phyloP scores from a whole-genome alignment of 805 yeast genomes.

The Zygotorulaspora sp. region DNA sequence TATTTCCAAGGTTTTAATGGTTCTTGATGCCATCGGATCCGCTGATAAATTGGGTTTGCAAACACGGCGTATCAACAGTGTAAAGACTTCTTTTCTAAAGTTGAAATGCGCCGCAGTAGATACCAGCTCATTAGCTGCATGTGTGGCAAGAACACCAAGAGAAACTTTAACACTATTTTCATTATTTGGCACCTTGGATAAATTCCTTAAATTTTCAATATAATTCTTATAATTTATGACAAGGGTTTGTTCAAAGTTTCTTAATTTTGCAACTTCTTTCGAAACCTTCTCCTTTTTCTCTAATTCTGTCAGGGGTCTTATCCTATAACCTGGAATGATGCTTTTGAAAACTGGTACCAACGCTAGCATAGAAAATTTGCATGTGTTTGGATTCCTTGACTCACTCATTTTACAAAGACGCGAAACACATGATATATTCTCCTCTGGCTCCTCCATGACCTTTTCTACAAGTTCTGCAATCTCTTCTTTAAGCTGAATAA shows the following conservation, averaged over 20 bases:
- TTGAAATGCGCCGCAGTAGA: constrained; percentile 73
- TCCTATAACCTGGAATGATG: constrained; percentile 82
- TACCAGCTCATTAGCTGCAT: constrained; percentile 75
- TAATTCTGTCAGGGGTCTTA: constrained; percentile 73
- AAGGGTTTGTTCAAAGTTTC: constrained; percentile 77
- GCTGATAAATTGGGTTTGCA: constrained; percentile 49
- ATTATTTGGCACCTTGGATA: constrained; percentile 39
- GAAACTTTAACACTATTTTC: constrained; percentile 30
- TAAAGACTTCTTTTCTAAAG: constrained; percentile 68
- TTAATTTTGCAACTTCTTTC: constrained; percentile 70
- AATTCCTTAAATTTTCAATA: constrained; percentile 48
- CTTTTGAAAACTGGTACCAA: constrained; percentile 80
- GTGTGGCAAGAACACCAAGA: constrained; percentile 55
- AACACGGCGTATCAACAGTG: constrained; percentile 61
- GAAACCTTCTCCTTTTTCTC: constrained; percentile 81
- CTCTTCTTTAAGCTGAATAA: constrained; percentile 68
- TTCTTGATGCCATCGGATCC: constrained; percentile 48
- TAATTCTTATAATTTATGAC: constrained; percentile 66
- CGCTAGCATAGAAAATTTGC: constrained; percentile 70
- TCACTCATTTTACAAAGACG: constrained; percentile 66
- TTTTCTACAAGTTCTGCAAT: constrained; percentile 76
- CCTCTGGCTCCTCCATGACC: constrained; percentile 86
- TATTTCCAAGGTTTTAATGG: constrained; percentile 63
- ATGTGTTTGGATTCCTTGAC: constrained; percentile 60
- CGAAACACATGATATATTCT: constrained; percentile 58